A percentile compares a stretch with the other conserved stretches of the same genome.
Conservation (phyloP, 225 moss, liverwort and hornwort genomes). For the Rhytidiadelphus loreus region DNA sequence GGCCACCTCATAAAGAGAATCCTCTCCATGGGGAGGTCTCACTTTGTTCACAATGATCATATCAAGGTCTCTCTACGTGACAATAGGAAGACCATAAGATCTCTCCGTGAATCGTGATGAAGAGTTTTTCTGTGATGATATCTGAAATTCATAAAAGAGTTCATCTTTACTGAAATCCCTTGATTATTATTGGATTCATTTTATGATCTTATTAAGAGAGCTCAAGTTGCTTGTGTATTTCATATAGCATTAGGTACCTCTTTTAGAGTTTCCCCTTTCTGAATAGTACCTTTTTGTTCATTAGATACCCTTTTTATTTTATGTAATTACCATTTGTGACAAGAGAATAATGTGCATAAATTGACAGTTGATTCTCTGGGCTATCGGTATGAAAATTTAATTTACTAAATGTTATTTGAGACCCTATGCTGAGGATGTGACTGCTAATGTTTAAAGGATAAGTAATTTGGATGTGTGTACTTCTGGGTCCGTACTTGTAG, state of each 20-base stretch:
- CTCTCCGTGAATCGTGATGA: neutral
- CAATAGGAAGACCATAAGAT: too few relatives aligned
- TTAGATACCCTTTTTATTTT: neutral
- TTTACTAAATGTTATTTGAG: neutral
- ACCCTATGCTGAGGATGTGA: neutral
- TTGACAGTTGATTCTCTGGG: neutral
- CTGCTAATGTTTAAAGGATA: neutral
- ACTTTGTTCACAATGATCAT: neutral
- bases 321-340: neutral
- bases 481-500: neutral
- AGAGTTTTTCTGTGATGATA: neutral
- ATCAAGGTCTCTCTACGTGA: neutral
- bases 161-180: neutral
- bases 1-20: neutral
- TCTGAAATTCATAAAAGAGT: neutral
- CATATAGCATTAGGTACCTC: neutral
- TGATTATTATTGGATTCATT: neutral
- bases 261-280: neutral
- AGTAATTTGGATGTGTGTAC: neutral
- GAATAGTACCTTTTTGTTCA: neutral
- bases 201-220: neutral
- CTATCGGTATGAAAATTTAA: neutral
- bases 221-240: neutral
- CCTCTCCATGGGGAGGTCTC: neutral
- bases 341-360: neutral